phyloP scores from a whole-genome alignment of 1,284 basidiomycete genomes.

The Austroboletus niveus region DNA sequence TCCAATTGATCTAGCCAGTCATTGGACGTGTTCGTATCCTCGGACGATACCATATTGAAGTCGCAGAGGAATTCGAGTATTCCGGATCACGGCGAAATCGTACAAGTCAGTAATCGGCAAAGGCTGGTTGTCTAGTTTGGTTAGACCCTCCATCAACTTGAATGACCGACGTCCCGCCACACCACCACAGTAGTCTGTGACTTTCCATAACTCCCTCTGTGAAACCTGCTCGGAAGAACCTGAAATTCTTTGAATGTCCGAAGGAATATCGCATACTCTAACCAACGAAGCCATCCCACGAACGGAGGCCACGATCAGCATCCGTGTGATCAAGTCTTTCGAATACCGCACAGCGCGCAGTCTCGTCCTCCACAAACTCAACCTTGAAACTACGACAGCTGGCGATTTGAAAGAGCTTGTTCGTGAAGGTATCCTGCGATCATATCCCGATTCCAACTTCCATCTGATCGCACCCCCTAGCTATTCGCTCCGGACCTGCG shows the following conservation, averaged over 20 bases:
- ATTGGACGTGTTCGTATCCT: slow-evolving; percentile 9
- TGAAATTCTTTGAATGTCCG: slow-evolving; percentile 29
- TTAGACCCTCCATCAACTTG: no score
- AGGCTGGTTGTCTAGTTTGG: no score
- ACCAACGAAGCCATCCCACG: slow-evolving; percentile 68
- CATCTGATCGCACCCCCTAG: slow-evolving; percentile 39
- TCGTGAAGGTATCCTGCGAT: slow-evolving; percentile 50
- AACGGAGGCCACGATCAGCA: slow-evolving; percentile 79
- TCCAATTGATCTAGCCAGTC: slow-evolving; percentile 9
- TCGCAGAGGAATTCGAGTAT: not conserved
- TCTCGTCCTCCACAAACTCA: slow-evolving; percentile 79
- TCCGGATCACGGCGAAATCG: no score
- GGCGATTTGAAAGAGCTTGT: slow-evolving; percentile 72
- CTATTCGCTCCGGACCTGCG: slow-evolving; percentile 65
- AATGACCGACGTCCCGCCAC: no score
- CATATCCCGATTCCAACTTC: not conserved
- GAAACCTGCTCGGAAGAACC: slow-evolving; percentile 11
- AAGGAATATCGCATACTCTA: slow-evolving; percentile 50
- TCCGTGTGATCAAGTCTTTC: slow-evolving; percentile 95
- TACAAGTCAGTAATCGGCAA: no score
- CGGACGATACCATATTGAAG: slow-evolving; percentile 4
- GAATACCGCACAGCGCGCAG: slow-evolving; percentile 88
- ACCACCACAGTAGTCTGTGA: no score
- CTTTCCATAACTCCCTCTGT: no score
- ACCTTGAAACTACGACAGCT: slow-evolving; percentile 79